Base-by-base conservation (phyloP, 495 filamentous ascomycete genomes). In the Glarea lozoyensis region DNA sequence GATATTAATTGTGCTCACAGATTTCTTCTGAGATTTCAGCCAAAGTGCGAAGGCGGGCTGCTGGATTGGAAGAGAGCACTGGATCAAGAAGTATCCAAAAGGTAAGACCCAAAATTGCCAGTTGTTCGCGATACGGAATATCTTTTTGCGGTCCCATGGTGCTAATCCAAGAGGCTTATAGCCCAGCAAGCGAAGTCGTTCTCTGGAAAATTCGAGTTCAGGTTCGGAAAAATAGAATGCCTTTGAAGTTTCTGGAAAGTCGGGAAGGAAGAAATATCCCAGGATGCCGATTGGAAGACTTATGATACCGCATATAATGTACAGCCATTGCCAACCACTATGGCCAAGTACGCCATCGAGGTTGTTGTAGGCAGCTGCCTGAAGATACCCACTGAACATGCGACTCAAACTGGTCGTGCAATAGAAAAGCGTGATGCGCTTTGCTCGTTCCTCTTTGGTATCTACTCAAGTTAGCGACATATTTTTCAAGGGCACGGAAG, bases 281-380 rank as follows among this genome's bases (percentile, higher is more conserved):
- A 70, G 74, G 2, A 77, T 35, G 1, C 73, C 75, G 12, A 78
- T 64, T 1, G 75, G 76, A 3, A 81, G 40, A 18, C 60, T 66
- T 19, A 64, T 63, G 13, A 4, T 6, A 10, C 31, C 59, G 37
- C 67, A 60, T 33, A 73, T 60, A 38, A 82, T 69, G 43, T 81
- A 83, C 15, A 82, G 52, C 79, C 79, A 82, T 12, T 76, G 57
- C 80, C 79, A 84, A 0, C 77, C 80, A 0, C 61, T 55, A 0
- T 80, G 58, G 0, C 76, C 76, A 18, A 59, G 45, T 0, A 44
- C 49, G 2, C 72, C 70, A 46, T 82, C 46, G 45, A 81, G 54
- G 17, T 51, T 57, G 3, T 16, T 37, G 19, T 81, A 63, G 32
- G 78, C 74, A 2, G 72, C 76, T 1, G 67, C 70, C 58, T 82